These are phyloP conservation scores for Candida loeiensis DNA, from an alignment of 805 yeast genomes.

Conservation along the genomic window DNA sequence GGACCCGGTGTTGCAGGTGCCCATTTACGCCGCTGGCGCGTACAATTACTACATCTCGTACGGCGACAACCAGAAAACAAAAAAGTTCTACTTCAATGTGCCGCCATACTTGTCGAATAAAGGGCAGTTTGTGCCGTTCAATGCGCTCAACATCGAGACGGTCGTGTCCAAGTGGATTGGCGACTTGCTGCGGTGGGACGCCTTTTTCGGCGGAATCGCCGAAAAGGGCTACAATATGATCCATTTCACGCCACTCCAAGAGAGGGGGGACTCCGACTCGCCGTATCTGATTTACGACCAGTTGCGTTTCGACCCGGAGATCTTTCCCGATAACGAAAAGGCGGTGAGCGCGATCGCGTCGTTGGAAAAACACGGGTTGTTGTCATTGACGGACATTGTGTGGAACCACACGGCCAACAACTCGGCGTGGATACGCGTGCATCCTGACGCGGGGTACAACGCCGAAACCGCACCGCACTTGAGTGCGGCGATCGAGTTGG, in stretches of 20 bases:
- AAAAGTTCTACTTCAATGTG: conserved; percentile 69
- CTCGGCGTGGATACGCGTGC: conserved; percentile 77
- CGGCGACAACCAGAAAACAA: conserved; percentile 44
- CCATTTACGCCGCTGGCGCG: conserved; percentile 72
- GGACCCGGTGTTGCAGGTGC: conserved; percentile 59
- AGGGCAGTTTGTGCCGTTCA: conserved; percentile 59
- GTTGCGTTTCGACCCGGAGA: conserved; percentile 62
- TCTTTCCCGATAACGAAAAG: conserved; percentile 54
- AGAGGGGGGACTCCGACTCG: conserved; percentile 85
- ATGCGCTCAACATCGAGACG: conserved; percentile 77
- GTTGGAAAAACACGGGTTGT: conserved; percentile 50
- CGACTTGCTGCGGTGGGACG: conserved; percentile 59
- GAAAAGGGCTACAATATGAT: conserved; percentile 90
- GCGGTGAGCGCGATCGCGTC: conserved; percentile 48
- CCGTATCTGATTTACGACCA: conserved; percentile 93
- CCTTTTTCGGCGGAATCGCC: conserved; percentile 56
- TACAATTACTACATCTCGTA: conserved; percentile 71
- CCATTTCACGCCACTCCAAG: conserved; percentile 91
- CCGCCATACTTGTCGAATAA: conserved; percentile 65
- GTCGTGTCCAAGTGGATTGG: conserved; percentile 94
- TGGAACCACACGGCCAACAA: conserved; percentile 94
- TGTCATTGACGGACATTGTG: conserved; percentile 87
- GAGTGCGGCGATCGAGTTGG: conserved; percentile 79
- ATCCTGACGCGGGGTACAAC: conserved; percentile 90
- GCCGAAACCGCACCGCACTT: conserved; percentile 86